Base-by-base conservation (phyloP, 176 grass and related monocot genomes). In the Hordeum marinum region DNA sequence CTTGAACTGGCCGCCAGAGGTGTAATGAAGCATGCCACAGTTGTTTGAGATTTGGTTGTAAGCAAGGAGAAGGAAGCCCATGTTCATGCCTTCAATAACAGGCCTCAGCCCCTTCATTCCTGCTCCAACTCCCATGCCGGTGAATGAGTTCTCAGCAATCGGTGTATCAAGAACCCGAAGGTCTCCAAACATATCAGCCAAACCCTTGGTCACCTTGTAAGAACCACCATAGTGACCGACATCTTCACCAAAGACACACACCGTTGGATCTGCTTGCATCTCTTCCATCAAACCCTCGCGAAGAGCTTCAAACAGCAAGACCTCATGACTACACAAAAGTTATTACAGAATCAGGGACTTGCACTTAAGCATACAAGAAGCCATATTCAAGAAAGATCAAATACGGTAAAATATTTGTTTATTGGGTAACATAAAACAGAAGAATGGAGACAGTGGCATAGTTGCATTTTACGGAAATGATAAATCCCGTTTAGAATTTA, bases 31-130 rank as follows among this genome's bases (percentile, higher is more conserved):
- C 95, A 98, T 98, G 9, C 95, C 95, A 4, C 93, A 92, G 75
- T 98, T 95, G 80, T 95, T 98, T 79, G 95, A 98, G 85, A 93
- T 98, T 82, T 98, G 95, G 84, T 98, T 98, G 78, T 90, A 98
- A 37, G 95, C 91, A 58, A 95, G 89, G 41, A 95, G 93, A 21
- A 98, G 91, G 85, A 98, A 98, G 5, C 95, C 95, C 95, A 95
- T 93, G 87, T 95, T 95, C 93, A 93, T 98, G 64, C 95, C 95
- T 84, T 98, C 95, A 80, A 95, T 76, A 82, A 98, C 77, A 15
- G 93, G 93, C 55, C 85, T 87, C 77, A 93, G 64, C 13, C 93
- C 95, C 32, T 84, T 95, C 95, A 95, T 93, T 32, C 89, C 95
- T 62, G 95, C 89, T 62, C 93, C 95, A 68, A 95, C 87, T 72